Percentiles rank a stretch among this genome's conserved stretches.
phyloP scores from a whole-genome alignment of 768 basidiomycete species.

The Termitomyces sp. region DNA sequence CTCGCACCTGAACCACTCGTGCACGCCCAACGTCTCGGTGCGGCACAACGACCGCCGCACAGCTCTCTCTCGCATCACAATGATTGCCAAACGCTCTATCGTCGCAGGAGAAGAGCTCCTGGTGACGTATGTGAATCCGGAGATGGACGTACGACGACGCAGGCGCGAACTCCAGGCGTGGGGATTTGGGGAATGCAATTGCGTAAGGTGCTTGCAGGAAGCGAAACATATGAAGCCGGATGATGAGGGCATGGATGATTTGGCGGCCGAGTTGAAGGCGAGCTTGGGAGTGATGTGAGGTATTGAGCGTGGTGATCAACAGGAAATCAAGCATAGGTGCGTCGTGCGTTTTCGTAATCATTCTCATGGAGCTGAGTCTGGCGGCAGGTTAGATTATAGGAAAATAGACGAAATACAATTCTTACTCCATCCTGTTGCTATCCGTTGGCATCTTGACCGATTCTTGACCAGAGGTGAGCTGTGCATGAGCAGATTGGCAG shows the following conservation, averaged over 20 bases:
- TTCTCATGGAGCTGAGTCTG: not conserved
- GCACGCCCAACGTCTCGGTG: constrained; percentile 73
- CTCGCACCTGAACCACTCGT: constrained; percentile 84
- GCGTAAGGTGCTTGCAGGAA: constrained; percentile 64
- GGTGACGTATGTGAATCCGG: constrained; percentile 76
- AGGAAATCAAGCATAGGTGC: not conserved
- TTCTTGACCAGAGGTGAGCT: not conserved
- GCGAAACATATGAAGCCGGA: constrained; percentile 30
- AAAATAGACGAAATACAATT: not conserved
- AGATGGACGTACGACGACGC: constrained; percentile 39
- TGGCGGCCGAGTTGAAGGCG: constrained; percentile 59
- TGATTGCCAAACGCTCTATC: constrained; percentile 64
- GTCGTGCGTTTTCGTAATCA: not conserved
- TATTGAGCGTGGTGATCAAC: not conserved
- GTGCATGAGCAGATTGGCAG: not conserved
- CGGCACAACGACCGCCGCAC: constrained; percentile 68
- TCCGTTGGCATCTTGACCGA: not conserved
- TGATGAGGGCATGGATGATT: constrained; percentile 31
- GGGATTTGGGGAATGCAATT: constrained; percentile 71
- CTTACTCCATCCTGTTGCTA: not conserved
- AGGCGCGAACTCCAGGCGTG: constrained; percentile 55
- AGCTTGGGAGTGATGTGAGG: constrained; percentile 49
- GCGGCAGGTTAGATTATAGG: not conserved
- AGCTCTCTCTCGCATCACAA: constrained; percentile 67
- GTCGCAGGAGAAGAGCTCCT: constrained; percentile 67